phyloP scores from a whole-genome alignment of 306 rosid genomes.

The Vigna reflexopilosa region DNA sequence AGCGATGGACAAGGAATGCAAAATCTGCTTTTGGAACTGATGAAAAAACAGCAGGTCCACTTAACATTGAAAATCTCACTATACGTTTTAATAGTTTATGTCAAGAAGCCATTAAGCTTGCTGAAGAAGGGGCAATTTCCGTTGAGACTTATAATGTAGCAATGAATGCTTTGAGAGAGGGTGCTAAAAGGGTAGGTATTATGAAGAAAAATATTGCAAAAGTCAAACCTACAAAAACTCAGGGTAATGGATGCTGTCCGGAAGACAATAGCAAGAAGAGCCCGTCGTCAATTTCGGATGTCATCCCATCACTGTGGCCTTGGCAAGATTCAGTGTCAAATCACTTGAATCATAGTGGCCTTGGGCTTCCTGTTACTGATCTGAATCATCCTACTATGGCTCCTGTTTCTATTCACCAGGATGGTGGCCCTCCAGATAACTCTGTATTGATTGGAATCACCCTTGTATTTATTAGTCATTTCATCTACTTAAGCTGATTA shows the following conservation, averaged over 20 bases:
- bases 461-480: constrained; percentile 8
- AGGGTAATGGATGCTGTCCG: constrained; percentile 57
- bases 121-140: constrained; percentile 76
- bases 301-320: constrained; percentile 63
- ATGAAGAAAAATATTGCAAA: constrained; percentile 68
- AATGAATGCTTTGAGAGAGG: constrained; percentile 62
- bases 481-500: constrained; percentile 11
- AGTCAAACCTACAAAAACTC: constrained; percentile 55
- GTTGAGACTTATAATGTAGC: constrained; percentile 74
- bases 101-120: constrained; percentile 73
- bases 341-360: constrained; percentile 64
- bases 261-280: constrained; percentile 63
- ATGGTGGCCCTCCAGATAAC: constrained; percentile 60
- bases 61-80: constrained; percentile 60
- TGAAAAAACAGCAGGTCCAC: constrained; percentile 56
- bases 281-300: constrained; percentile 50
- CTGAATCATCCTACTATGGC: constrained; percentile 58
- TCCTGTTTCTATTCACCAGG: constrained; percentile 65
- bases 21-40: constrained; percentile 53
- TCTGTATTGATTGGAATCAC: constrained; percentile 56
- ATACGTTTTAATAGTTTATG: constrained; percentile 73
- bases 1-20: constrained; percentile 81
- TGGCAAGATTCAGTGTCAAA: constrained; percentile 68
- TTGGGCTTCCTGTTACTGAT: constrained; percentile 65
- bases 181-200: constrained; percentile 55